Base-by-base conservation (phyloP, 2,329 filamentous ascomycete species). In the Dothidotthia symphoricarpi region DNA sequence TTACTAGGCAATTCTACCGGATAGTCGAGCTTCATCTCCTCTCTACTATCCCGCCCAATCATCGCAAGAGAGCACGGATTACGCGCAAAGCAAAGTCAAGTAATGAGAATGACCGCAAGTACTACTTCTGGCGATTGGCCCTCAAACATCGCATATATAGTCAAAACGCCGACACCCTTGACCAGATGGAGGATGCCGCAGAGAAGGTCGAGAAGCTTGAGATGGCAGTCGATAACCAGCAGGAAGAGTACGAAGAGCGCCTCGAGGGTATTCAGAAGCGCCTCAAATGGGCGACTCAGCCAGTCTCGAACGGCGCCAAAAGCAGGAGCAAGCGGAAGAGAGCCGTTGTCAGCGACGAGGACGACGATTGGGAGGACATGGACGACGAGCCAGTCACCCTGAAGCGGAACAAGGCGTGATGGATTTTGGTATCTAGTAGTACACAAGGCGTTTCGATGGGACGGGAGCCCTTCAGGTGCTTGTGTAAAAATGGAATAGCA, bases 131-230 rank as follows among this genome's bases (percentile, higher is more conserved):
- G 85, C 74, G 82, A 19, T 65, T 91, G 16, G 72, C 87, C 28
- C 80, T 84, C n/a, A 93, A 93, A 69, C 78, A 86, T 55, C 74
- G 88, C 24, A 71, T 94, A 3, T 89, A 86, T 61, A 75, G 78
- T 29, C 85, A 88, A 54, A 91, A 93, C 57, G 77, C 76, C 40
- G 83, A 90, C 51, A 68, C 78, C 2, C 73, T 94, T 10, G 76
- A 78, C 25, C 83, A 90, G 64, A 69, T 91, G 27, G 55, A 62
- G 24, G 85, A 88, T 37, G 70, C 72, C 4, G 63, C 69, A 0
- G 86, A 91, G 63, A 76, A 85, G 24, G 78, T 85, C 6, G 77
- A 86, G 40, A 88, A 85, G 71, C 71, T 94, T 3, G 78, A 86
- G 33, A 77, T 85, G 50, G 84, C 83, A 0, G 69, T 89, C 15